A percentile compares a stretch with the other conserved stretches of the same genome.
Evolutionary conservation across 2,329 filamentous ascomycete species (phyloP).

Genomic region (Xylaria sp.): DNA sequence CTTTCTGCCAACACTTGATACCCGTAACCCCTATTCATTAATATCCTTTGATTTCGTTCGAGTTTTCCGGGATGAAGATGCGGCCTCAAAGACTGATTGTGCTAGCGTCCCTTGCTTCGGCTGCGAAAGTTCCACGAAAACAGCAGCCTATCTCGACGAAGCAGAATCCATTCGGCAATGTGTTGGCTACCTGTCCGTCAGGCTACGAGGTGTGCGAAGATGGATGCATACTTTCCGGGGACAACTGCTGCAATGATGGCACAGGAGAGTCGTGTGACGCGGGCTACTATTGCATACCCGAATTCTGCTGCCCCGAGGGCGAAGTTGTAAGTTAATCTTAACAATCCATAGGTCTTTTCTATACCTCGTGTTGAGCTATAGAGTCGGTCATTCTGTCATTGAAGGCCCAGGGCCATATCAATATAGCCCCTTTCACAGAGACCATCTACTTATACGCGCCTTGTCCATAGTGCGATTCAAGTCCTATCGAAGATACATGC

Average conservation of each 20-base stretch:
- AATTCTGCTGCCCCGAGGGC: constrained; percentile 35
- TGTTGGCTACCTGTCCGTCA: constrained; percentile 24
- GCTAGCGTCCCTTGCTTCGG: constrained; percentile 26
- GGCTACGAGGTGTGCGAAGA: constrained; percentile 32
- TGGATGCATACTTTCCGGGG: constrained; percentile 29
- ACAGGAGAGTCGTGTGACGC: constrained; percentile 33
- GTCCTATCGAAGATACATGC: constrained; percentile 17
- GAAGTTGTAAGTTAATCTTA: constrained; percentile 18
- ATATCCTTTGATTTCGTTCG: background rate
- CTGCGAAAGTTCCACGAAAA: constrained; percentile 18
- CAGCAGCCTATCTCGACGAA: constrained; percentile 20
- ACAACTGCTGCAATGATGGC: constrained; percentile 34
- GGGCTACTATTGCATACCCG: constrained; percentile 33
- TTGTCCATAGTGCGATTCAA: constrained; percentile 7
- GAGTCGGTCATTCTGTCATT: too few species aligned
- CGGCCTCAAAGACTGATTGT: constrained; percentile 26
- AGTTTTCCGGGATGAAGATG: constrained; percentile 22
- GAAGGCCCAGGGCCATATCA: too few species aligned
- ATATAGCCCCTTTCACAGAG: background rate
- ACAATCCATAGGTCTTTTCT: background rate
- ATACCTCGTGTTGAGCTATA: too few species aligned
- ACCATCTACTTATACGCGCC: background rate
- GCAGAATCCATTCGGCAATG: constrained; percentile 27
- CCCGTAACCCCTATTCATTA: background rate
- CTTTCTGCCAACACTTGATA: background rate